Conservation (phyloP, 164 flowering plant species). For the Vitis rupestris region DNA sequence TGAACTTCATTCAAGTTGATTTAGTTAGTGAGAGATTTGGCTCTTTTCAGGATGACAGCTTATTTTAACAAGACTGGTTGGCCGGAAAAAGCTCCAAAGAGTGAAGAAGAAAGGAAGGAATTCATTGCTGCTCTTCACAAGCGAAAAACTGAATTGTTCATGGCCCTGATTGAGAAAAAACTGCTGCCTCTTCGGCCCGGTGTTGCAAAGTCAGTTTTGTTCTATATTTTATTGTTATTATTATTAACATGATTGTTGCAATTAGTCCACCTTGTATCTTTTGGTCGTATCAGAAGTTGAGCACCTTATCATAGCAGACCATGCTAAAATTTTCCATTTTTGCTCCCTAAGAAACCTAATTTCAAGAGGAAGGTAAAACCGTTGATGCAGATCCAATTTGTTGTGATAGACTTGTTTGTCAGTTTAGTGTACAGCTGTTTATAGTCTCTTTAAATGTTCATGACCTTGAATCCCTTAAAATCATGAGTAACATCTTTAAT, state of each 20-base stretch:
- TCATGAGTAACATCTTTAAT: background rate
- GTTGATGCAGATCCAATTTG: too few relatives aligned
- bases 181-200: constrained; percentile 98
- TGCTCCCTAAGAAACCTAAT: too few relatives aligned
- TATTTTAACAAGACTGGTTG: constrained; percentile 88
- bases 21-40: constrained; percentile 3
- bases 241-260: background rate
- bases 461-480: background rate
- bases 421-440: too few relatives aligned
- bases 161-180: constrained; percentile 93
- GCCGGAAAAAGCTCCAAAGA: constrained; percentile 91
- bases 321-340: too few relatives aligned
- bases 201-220: constrained; percentile 74
- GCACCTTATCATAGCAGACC: too few relatives aligned
- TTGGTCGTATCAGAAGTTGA: background rate
- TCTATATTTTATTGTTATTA: background rate
- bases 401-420: too few relatives aligned
- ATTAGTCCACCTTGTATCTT: background rate
- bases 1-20: background rate
- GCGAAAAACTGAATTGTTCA: constrained; percentile 83
- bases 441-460: too few relatives aligned
- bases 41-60: constrained; percentile 81
- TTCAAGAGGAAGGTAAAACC: too few relatives aligned
- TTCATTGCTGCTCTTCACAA: constrained; percentile 92
- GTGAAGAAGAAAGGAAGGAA: constrained; percentile 74